A percentile compares a stretch with the other conserved stretches of the same genome.
Conservation (phyloP, 441 rosid genomes). For the Populus tomentosa region DNA sequence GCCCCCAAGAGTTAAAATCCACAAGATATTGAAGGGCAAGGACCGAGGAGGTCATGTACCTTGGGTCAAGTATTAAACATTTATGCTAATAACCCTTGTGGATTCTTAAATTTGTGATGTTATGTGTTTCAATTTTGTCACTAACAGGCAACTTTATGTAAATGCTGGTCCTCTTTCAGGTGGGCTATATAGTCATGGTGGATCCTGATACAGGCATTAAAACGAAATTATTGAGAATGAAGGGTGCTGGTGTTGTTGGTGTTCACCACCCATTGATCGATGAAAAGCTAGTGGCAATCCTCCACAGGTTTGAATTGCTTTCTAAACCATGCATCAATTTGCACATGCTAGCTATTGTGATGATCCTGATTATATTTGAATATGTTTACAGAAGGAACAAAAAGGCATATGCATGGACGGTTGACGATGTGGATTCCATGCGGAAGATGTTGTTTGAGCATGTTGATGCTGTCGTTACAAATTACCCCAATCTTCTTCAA, state of each 20-base stretch:
- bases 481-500: conserved; percentile 62
- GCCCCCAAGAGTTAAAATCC: neutral
- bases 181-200: conserved; percentile 85
- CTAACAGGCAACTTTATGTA: neutral
- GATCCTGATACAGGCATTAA: conserved; percentile 58
- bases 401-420: conserved; percentile 89
- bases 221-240: conserved; percentile 64
- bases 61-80: neutral
- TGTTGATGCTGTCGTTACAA: conserved; percentile 79
- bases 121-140: neutral
- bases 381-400: conserved; percentile 50
- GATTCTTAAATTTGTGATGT: too few relatives aligned
- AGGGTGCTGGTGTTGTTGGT: conserved; percentile 73
- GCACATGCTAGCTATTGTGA: neutral
- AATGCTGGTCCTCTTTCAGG: conserved; percentile 38
- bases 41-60: too few relatives aligned
- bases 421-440: conserved; percentile 77
- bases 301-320: conserved; percentile 51
- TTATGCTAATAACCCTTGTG: too few relatives aligned
- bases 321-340: neutral
- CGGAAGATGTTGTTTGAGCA: conserved; percentile 52
- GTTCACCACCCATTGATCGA: conserved; percentile 72
- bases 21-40: too few relatives aligned
- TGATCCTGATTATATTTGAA: neutral
- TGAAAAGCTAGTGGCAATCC: conserved; percentile 45